phyloP scores from a whole-genome alignment of 2,329 filamentous ascomycete genomes.

The Talaromyces sp. region DNA sequence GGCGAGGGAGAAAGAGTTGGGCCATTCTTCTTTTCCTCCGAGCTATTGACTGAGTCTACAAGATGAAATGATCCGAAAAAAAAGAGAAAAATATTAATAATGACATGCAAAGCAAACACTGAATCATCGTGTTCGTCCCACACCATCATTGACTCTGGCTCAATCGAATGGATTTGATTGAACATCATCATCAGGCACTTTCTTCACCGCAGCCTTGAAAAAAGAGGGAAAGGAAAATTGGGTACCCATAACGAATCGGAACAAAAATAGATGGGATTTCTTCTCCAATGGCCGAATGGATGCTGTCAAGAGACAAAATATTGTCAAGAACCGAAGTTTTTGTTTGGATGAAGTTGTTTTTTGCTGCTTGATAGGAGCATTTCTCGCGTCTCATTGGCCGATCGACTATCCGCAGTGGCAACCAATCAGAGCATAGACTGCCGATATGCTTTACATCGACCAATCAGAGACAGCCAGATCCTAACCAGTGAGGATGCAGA shows the following conservation, averaged over 20 bases:
- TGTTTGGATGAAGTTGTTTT: conserved; percentile 5
- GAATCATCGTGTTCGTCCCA: background rate
- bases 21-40: background rate
- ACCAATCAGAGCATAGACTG: background rate
- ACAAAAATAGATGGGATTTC: background rate
- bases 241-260: conserved; percentile 6
- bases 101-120: background rate
- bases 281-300: background rate
- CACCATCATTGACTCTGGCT: conserved; percentile 1
- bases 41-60: background rate
- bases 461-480: background rate
- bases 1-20: background rate
- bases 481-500: background rate
- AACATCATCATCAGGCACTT: conserved; percentile 3
- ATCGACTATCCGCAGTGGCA: background rate
- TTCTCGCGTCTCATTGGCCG: background rate
- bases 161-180: background rate
- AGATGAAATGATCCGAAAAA: background rate
- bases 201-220: background rate
- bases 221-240: background rate
- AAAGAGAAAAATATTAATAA: background rate
- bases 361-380: background rate
- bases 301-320: background rate
- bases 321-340: background rate
- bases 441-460: conserved; percentile 1